Evolutionary conservation across 1,139 yeast species (phyloP), one percentile per base, ranked within the genome.

Genomic region (Candida tetrigidarum): DNA sequence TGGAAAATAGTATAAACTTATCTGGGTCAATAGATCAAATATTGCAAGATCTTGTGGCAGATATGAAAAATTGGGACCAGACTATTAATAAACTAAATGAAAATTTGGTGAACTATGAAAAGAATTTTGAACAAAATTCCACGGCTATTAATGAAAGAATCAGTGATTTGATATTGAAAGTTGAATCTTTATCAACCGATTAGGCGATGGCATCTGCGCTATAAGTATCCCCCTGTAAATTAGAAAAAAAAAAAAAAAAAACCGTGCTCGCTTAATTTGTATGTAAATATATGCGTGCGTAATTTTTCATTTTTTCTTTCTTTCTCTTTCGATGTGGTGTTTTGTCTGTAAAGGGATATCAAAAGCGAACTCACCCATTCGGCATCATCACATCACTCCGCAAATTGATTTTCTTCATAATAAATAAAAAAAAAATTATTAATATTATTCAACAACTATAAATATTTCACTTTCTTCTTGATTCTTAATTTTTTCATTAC

Each of bases 41-140:
- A 10, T 47, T 83, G 12, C 53, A 54, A 3, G 62, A 62, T 3
- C 52, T 81, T 50, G 55, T 64, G 29, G 45, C 45, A 0, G 84
- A 80, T 38, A 53, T 80, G 36, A 51, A 50, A 0, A 50, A 59
- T 20, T 74, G 78, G 88, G 69, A 69, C 38, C 50, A 56, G 5
- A 59, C 73, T 0, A 54, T 81, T n/a, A 52, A 56, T 1, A 45
- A 43, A 1, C 52, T 83, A 35, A 76, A 76, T 43, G 41, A 42
- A 3, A 71, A 71, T 44, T 53, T 82, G 12, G 66, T 64, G 11
- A 54, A 53, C 2, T 52, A 50, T 39, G 53, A 48, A 5, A 40
- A 43, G 9, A 37, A 40, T 34, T 58, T 62, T 28, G 54, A 50
- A 3, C 28, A 20, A 2, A 60, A 59, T 42, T 50, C 50, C 22